phyloP scores from a whole-genome alignment of 257 asterid species.

The Ocimum tenuiflorum region DNA sequence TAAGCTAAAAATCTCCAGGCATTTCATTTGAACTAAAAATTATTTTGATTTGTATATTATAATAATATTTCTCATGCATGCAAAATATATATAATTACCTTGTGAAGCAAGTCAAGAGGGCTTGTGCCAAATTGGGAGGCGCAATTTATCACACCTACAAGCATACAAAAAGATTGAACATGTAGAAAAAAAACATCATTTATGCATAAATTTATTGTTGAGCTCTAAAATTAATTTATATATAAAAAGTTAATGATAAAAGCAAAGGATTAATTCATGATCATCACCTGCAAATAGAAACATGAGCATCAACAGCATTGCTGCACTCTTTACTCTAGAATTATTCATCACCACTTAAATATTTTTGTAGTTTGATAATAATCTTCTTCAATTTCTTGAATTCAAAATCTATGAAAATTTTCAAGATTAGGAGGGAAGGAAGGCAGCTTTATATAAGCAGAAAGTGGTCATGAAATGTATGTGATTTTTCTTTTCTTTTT shows the following conservation, averaged over 20 bases:
- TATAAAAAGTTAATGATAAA: too few relatives aligned
- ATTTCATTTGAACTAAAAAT: too few relatives aligned
- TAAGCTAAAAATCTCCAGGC: too few relatives aligned
- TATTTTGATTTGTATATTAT: too few relatives aligned
- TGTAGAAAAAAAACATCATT: too few relatives aligned
- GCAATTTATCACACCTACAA: constrained; percentile 42
- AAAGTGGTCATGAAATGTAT: constrained; percentile 19
- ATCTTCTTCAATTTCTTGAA: not conserved
- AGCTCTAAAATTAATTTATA: too few relatives aligned
- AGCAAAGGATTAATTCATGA: too few relatives aligned
- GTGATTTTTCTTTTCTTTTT: not conserved
- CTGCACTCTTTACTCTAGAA: constrained; percentile 28
- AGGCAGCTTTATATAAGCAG: constrained; percentile 34
- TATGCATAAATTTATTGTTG: too few relatives aligned
- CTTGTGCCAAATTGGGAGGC: constrained; percentile 16
- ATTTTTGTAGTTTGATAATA: not conserved
- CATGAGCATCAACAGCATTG: constrained; percentile 27
- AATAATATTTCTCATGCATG: too few relatives aligned
- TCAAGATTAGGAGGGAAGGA: constrained; percentile 24
- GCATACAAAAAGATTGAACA: not conserved
- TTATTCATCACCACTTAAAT: constrained; percentile 30
- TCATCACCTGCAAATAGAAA: constrained; percentile 34
- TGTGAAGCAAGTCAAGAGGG: constrained; percentile 25
- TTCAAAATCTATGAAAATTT: not conserved
- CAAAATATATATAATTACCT: constrained; percentile 39